Base-by-base conservation (phyloP, 129 eudicot genomes). In the Arctium lappa region DNA sequence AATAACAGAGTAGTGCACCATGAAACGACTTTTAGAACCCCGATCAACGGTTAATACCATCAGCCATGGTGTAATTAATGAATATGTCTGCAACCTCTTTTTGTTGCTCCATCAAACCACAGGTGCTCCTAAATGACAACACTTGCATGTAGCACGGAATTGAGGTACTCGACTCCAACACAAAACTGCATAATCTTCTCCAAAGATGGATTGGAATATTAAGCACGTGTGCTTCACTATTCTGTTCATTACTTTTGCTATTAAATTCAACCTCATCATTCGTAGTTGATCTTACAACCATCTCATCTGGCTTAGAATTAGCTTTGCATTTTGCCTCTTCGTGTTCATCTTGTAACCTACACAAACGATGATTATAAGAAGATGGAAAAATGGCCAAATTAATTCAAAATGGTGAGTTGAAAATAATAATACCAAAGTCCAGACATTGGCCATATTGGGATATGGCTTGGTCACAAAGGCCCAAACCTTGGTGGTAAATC, bases 111-210 rank as follows among this genome's bases (percentile, higher is more conserved):
- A 48, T 33, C 13, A 72, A 44, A 78, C 6, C 33, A 37, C 8
- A 8, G 77, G 86, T 22, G 80, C 30, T 39, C 62, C 77, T 40
- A 66, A 44, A 8, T n/a, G 15, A 44, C 60, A 42, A 6, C 2
- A 5, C 72, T 69, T 76, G 12, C 53, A 76, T 18, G 75, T 69
- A 37, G 77, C 70, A 75, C 82, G 81, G 6, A 83, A 83, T 33
- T 22, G 27, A 22, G 27, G 80, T 74, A 74, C 15, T 81, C 85
- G 40, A 81, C 70, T 10, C 38, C 34, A 60, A 72, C 38, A 1
- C 27, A 9, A 18, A 50, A 4, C 44, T 60, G 34, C 15, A 56
- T 65, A 53, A 81, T 60, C 46, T n/a, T 9, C 7, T 16, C 30
- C 39, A 81, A 39, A 16, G 30, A 37, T 81, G 62, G 8, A 56